Conservation (phyloP, 176 grass and related monocot genomes). For the Hyparrhenia diplandra region DNA sequence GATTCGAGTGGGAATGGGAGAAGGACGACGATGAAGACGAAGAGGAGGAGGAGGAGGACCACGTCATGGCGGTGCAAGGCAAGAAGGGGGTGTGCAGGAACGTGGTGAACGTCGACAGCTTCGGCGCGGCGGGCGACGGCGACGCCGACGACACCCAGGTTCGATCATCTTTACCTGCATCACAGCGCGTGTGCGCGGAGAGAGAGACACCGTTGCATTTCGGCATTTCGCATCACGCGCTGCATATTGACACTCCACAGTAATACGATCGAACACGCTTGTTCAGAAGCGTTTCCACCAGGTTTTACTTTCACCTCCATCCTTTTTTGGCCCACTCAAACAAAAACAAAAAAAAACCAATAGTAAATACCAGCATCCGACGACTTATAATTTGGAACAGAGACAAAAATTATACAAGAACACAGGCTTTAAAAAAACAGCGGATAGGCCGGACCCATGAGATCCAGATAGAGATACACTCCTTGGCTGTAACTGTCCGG, state of each 20-base stretch:
- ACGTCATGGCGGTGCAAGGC: neutral
- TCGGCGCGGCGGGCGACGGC: constrained; percentile 69
- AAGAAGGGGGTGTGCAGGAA: constrained; percentile 20
- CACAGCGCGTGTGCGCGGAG: too few species aligned
- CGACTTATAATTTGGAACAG: neutral
- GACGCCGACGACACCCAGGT: constrained; percentile 80
- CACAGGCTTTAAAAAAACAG: neutral
- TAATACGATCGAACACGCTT: neutral
- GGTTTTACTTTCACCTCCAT: neutral
- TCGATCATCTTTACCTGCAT: neutral
- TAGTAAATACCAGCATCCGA: neutral
- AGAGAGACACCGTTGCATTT: neutral
- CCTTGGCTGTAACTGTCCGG: neutral
- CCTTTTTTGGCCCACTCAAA: neutral
- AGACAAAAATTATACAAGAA: neutral
- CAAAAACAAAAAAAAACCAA: too few species aligned
- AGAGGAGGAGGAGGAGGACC: rapidly evolving
- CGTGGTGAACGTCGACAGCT: constrained; percentile 77
- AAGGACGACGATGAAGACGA: neutral
- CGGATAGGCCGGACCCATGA: neutral
- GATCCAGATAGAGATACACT: neutral
- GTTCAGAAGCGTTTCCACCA: neutral
- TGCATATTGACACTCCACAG: neutral
- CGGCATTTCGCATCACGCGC: neutral
- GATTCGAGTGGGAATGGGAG: neutral